A percentile compares a stretch with the other conserved stretches of the same genome.
Conservation (phyloP, 208 protist species). For the Acanthamoeba quina region DNA sequence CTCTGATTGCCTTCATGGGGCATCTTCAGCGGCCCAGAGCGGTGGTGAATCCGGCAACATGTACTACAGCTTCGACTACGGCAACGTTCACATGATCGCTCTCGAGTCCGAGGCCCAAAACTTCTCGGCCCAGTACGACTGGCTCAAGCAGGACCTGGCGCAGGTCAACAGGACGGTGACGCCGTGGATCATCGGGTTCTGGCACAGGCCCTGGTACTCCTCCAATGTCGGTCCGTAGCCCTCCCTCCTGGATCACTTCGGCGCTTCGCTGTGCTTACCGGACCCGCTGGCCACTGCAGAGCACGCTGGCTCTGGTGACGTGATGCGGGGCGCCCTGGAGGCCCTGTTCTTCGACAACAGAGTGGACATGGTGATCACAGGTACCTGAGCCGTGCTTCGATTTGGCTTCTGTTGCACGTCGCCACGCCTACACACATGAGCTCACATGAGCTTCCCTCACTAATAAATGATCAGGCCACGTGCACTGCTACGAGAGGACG, state of each 20-base stretch:
- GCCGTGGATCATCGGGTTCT: conserved; percentile 54
- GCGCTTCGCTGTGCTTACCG: background rate
- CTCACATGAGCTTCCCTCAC: no score
- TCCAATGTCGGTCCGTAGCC: background rate
- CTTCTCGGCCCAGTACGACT: background rate
- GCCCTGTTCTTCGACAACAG: conserved; percentile 29
- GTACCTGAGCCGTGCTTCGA: background rate
- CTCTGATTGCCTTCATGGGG: background rate
- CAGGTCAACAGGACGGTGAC: background rate
- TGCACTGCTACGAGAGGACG: background rate
- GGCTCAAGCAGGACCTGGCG: conserved; percentile 22
- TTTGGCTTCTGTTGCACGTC: no score
- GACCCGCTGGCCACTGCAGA: background rate
- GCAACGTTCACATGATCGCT: conserved; percentile 15
- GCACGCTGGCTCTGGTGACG: background rate
- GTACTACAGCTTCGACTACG: conserved; percentile 74
- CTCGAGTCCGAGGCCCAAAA: conserved; percentile 19
- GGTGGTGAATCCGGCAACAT: background rate
- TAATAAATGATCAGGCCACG: background rate
- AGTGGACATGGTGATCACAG: conserved; percentile 43
- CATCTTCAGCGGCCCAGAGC: background rate
- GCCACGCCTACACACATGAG: no score
- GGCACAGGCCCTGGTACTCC: conserved; percentile 58
- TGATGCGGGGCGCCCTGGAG: background rate
- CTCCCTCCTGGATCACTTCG: background rate